Percentiles rank a stretch among this genome's conserved stretches.
These are phyloP conservation scores for Vigna radiata DNA, from an alignment of 306 rosid genomes.

Conservation along the genomic window DNA sequence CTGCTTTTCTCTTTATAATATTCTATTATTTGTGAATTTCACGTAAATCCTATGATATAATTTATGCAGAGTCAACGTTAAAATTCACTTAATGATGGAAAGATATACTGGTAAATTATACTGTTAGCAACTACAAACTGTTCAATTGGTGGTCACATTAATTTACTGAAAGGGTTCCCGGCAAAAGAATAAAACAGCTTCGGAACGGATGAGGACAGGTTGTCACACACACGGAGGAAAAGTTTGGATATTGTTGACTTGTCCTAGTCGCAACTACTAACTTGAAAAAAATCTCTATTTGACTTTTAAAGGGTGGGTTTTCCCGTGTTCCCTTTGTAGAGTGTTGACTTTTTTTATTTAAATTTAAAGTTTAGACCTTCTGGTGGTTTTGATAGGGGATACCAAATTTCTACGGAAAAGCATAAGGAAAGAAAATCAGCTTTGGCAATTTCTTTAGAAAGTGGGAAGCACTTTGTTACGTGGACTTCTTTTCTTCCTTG, in stretches of 20 bases:
- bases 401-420: conserved; percentile 27
- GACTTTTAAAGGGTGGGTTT: conserved; percentile 28
- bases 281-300: conserved; percentile 22
- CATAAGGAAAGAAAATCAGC: background rate
- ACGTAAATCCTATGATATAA: background rate
- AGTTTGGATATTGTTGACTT: conserved; percentile 42
- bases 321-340: conserved; percentile 18
- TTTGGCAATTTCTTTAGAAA: conserved; percentile 24
- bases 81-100: background rate
- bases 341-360: conserved; percentile 37
- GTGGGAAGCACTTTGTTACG: conserved; percentile 24
- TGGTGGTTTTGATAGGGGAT: background rate
- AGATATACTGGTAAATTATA: background rate
- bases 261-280: conserved; percentile 23
- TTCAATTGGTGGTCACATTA: background rate
- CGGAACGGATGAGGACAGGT: conserved; percentile 36
- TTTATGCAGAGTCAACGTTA: background rate
- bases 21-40: background rate
- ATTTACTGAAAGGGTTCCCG: background rate
- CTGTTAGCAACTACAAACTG: background rate
- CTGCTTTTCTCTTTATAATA: background rate
- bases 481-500: conserved; percentile 17
- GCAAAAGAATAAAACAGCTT: conserved; percentile 40
- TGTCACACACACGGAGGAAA: conserved; percentile 40
- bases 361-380: conserved; percentile 23